phyloP scores from a whole-genome alignment of 2,329 filamentous ascomycete species.

The Trichoderma breve region DNA sequence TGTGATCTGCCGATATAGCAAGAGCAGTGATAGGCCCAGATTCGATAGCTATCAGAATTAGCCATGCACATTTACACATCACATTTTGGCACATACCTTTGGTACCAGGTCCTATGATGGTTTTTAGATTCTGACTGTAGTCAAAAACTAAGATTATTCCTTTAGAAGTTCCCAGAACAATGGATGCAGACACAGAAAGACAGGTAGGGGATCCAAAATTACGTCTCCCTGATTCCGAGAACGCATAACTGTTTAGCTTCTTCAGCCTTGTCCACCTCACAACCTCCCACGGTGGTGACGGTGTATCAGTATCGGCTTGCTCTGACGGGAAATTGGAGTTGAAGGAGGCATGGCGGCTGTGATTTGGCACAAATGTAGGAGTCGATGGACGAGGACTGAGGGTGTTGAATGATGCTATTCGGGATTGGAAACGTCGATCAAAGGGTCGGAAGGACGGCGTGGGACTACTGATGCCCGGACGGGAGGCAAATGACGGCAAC shows the following conservation, averaged over 20 bases:
- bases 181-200: constrained; percentile 80
- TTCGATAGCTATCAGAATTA: constrained; percentile 68
- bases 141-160: constrained; percentile 95
- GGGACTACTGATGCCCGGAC: constrained; percentile 64
- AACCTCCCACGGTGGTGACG: constrained; percentile 90
- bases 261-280: constrained; percentile 92
- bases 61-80: constrained; percentile 3
- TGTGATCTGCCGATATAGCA: constrained; percentile 89
- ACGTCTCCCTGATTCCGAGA: constrained; percentile 87
- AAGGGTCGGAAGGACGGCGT: constrained; percentile 88
- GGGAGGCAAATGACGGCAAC: constrained; percentile 65
- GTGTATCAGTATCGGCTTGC: constrained; percentile 63
- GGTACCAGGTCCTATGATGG: constrained; percentile 88
- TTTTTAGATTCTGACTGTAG: constrained; percentile 92
- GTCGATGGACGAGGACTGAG: constrained; percentile 68
- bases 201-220: constrained; percentile 93
- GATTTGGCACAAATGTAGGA: constrained; percentile 70
- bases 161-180: constrained; percentile 89
- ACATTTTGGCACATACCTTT: constrained; percentile 58
- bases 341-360: constrained; percentile 78
- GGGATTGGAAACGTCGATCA: constrained; percentile 89
- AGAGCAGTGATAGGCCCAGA: constrained; percentile 84
- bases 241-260: constrained; percentile 84
- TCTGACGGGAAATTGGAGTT: constrained; percentile 67
- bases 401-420: constrained; percentile 60